A percentile compares a stretch with the other conserved stretches of the same genome.
These are phyloP conservation scores for Ephemerocybe angulata DNA, from an alignment of 768 basidiomycete genomes.

Conservation along the genomic window DNA sequence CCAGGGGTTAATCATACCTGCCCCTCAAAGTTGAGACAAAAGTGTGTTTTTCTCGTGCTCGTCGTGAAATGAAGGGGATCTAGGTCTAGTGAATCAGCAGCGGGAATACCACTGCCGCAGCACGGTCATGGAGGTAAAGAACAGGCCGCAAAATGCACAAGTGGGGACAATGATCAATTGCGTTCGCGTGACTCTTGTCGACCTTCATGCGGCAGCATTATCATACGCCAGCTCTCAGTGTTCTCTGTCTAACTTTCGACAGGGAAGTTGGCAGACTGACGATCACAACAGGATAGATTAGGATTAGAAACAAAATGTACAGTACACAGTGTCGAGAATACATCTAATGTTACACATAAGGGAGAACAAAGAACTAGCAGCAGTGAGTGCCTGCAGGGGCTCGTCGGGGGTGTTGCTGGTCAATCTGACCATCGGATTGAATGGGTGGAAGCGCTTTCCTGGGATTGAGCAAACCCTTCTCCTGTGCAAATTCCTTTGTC, in stretches of 20 bases:
- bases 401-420: constrained; percentile 11
- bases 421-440: constrained; percentile 9
- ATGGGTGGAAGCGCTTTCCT: constrained; percentile 13
- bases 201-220: background rate
- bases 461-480: constrained; percentile 78
- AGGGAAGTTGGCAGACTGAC: too few species aligned
- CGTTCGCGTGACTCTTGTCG: background rate
- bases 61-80: background rate
- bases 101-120: background rate
- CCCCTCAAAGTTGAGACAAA: background rate
- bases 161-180: background rate
- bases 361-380: constrained; percentile 1
- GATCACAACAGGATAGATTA: background rate
- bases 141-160: background rate
- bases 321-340: background rate
- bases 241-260: too few species aligned
- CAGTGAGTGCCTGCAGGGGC: constrained; percentile 7
- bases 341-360: background rate
- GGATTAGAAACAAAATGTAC: background rate
- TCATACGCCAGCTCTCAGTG: background rate
- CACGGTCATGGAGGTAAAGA: background rate
- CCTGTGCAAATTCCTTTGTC: constrained; percentile 79
- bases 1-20: constrained; percentile 51
- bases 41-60: background rate
- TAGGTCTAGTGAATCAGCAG: background rate